Percentiles rank a stretch among this genome's conserved stretches.
Conservation (phyloP, 2,329 filamentous ascomycete genomes). For the Peltaster fructicola region DNA sequence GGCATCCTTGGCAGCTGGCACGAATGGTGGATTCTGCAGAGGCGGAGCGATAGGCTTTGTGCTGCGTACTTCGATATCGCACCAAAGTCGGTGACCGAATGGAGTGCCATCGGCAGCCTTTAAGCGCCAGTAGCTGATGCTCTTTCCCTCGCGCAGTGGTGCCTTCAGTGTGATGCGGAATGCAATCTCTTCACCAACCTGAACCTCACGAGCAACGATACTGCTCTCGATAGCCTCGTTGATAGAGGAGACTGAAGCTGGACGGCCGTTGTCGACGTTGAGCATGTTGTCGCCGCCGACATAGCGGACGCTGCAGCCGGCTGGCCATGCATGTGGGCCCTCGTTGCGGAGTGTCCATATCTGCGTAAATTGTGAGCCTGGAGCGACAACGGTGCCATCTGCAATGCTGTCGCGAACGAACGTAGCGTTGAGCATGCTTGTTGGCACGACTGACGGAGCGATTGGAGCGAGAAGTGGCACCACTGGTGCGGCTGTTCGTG, state of each 20-base stretch:
- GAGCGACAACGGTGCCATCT: constrained; percentile 57
- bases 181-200: constrained; percentile 54
- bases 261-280: constrained; percentile 62
- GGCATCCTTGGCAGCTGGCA: neutral
- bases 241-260: constrained; percentile 61
- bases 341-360: constrained; percentile 84
- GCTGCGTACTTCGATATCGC: constrained; percentile 73
- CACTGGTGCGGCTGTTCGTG: neutral
- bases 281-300: constrained; percentile 96
- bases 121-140: constrained; percentile 92
- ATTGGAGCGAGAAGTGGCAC: constrained; percentile 2
- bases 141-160: constrained; percentile 55
- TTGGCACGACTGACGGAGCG: constrained; percentile 10
- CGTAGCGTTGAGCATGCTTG: constrained; percentile 37
- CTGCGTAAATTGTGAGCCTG: constrained; percentile 65
- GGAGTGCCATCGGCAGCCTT: constrained; percentile 62
- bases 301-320: constrained; percentile 77
- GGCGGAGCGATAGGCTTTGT: constrained; percentile 8
- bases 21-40: neutral
- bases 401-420: constrained; percentile 64
- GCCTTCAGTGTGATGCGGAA: constrained; percentile 80
- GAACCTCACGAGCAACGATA: constrained; percentile 48
- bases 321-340: constrained; percentile 64
- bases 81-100: constrained; percentile 92
- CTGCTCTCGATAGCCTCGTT: constrained; percentile 69